Percentiles rank a stretch among this genome's conserved stretches.
Evolutionary conservation across 1,284 basidiomycete species (phyloP).

Genomic region (Irpex rosettiformis): DNA sequence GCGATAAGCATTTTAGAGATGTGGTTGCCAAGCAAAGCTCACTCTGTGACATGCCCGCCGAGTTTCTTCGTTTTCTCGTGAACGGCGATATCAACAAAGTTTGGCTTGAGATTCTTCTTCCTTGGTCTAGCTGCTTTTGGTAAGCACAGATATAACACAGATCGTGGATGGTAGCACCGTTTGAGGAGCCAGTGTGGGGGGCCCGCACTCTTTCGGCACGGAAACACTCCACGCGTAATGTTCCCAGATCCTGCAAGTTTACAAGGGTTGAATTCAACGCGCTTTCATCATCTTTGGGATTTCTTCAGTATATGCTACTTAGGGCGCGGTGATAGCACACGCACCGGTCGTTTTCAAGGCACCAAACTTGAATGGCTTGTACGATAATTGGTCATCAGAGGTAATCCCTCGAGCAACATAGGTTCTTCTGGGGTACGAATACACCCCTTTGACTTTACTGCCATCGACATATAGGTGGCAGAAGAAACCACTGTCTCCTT

Average conservation of each 20-base stretch:
- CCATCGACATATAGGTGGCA: background rate
- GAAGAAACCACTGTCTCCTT: background rate
- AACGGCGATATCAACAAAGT: background rate
- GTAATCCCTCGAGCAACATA: background rate
- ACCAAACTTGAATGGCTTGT: background rate
- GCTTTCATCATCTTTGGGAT: background rate
- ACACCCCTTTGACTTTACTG: background rate
- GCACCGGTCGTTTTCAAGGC: background rate
- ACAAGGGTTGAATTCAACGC: background rate
- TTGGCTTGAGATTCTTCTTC: background rate
- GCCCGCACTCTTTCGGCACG: background rate
- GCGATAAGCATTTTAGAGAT: background rate
- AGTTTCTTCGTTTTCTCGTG: background rate
- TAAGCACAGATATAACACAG: background rate
- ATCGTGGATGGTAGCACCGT: background rate
- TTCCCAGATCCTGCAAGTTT: background rate
- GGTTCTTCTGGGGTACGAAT: background rate
- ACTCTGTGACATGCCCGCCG: background rate
- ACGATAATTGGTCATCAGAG: background rate
- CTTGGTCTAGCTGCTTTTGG: background rate
- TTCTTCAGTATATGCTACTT: background rate
- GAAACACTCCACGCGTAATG: background rate
- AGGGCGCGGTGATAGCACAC: background rate
- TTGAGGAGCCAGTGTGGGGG: background rate
- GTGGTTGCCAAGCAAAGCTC: background rate